Conservation (phyloP, 2,329 filamentous ascomycete genomes). For the Penicillium sp. region DNA sequence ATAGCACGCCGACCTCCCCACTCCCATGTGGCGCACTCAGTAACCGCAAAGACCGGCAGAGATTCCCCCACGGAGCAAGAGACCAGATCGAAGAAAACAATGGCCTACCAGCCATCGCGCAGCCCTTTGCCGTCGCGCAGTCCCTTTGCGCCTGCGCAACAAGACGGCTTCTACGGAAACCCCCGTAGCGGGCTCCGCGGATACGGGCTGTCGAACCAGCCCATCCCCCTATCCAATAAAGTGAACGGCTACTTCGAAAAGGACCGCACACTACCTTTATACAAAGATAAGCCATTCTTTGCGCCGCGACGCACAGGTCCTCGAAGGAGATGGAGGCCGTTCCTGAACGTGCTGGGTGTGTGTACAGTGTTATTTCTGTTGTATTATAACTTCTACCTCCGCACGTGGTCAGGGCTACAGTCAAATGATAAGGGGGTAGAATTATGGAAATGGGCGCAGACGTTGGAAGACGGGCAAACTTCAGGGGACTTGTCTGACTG, state of each 20-base stretch:
- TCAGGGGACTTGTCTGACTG: constrained; percentile 60
- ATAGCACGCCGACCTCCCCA: neutral
- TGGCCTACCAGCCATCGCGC: constrained; percentile 60
- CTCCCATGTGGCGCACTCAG: constrained; percentile 14
- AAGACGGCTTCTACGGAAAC: constrained; percentile 27
- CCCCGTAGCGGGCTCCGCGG: constrained; percentile 38
- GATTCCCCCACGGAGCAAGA: neutral
- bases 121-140: constrained; percentile 46
- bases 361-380: constrained; percentile 61
- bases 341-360: constrained; percentile 55
- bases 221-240: constrained; percentile 57
- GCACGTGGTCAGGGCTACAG: constrained; percentile 18
- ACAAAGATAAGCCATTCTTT: constrained; percentile 95
- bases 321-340: constrained; percentile 63
- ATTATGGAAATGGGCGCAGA: constrained; percentile 58
- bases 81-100: constrained; percentile 16
- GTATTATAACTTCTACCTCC: constrained; percentile 50
- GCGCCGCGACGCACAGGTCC: constrained; percentile 53
- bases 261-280: constrained; percentile 76
- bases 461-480: constrained; percentile 45
- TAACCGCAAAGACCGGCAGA: constrained; percentile 8
- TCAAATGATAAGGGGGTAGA: constrained; percentile 38
- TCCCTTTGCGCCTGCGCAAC: constrained; percentile 7
- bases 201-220: constrained; percentile 34
- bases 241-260: constrained; percentile 64